phyloP scores from a whole-genome alignment of 371 early-diverging fungal species.

The Umbelopsis sp. region DNA sequence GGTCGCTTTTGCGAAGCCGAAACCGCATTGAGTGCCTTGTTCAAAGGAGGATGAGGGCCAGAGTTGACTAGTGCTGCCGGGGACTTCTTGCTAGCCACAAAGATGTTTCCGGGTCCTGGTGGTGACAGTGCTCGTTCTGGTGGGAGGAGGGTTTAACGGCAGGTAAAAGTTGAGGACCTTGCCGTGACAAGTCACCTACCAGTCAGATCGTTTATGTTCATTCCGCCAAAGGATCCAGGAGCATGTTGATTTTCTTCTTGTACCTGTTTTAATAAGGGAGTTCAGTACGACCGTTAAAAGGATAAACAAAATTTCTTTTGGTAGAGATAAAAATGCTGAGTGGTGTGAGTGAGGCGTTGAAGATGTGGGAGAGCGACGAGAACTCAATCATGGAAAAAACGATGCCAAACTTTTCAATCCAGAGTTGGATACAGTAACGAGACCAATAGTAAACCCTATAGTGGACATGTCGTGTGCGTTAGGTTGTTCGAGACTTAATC shows the following conservation, averaged over 20 bases:
- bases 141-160: not conserved
- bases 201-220: not conserved
- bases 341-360: slow-evolving; percentile 1
- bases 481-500: not conserved
- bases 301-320: not conserved
- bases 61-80: not conserved
- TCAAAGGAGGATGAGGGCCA: not conserved
- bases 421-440: not conserved
- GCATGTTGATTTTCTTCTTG: not conserved
- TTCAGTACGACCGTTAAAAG: slow-evolving; percentile 10
- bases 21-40: slow-evolving; percentile 1
- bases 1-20: not conserved
- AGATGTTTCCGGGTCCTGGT: not conserved
- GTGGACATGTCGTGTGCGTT: slow-evolving; percentile 9
- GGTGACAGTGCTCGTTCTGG: slow-evolving; percentile 1
- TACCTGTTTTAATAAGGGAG: slow-evolving; percentile 9
- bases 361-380: not conserved
- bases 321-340: slow-evolving; percentile 1
- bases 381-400: slow-evolving; percentile 10
- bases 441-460: not conserved
- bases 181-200: not conserved
- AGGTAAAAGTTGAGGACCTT: not conserved
- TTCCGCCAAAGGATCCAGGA: no score
- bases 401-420: slow-evolving; percentile 11
- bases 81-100: not conserved